These are phyloP conservation scores for Hypoxylon fragiforme DNA, from an alignment of 495 filamentous ascomycete genomes.

Conservation along the genomic window DNA sequence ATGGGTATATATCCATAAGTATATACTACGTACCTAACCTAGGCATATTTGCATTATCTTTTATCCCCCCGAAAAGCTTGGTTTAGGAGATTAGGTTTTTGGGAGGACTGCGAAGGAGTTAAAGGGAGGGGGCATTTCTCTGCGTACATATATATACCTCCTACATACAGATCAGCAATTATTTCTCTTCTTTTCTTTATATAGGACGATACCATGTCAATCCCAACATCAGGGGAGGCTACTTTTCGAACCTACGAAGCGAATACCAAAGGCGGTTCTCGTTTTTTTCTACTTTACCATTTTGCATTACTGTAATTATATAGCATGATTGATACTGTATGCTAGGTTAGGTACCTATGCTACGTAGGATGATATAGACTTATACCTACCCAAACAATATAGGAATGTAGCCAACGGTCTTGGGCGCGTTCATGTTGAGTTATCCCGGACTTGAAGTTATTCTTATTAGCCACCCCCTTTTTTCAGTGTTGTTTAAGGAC, in stretches of 20 bases:
- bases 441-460: not conserved
- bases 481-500: too few species aligned
- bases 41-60: too few species aligned
- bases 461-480: not conserved
- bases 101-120: slow-evolving; percentile 18
- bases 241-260: slow-evolving; percentile 3
- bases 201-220: not conserved
- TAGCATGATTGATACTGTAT: not conserved
- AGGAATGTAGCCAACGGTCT: not conserved
- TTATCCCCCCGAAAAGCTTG: too few species aligned
- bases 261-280: slow-evolving; percentile 2
- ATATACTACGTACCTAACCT: too few species aligned
- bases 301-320: slow-evolving; percentile 2
- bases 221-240: not conserved
- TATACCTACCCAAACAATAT: slow-evolving; percentile 7
- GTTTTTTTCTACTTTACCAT: not conserved
- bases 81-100: slow-evolving; percentile 2
- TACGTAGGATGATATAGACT: not conserved
- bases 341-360: slow-evolving; percentile 4
- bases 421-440: not conserved
- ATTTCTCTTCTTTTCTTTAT: slow-evolving; percentile 7
- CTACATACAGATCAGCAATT: too few species aligned
- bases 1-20: too few species aligned
- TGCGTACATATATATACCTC: too few species aligned
- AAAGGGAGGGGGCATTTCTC: not conserved